Base-by-base conservation (phyloP, 352 stramenopile species). In the Pythium sp. region DNA sequence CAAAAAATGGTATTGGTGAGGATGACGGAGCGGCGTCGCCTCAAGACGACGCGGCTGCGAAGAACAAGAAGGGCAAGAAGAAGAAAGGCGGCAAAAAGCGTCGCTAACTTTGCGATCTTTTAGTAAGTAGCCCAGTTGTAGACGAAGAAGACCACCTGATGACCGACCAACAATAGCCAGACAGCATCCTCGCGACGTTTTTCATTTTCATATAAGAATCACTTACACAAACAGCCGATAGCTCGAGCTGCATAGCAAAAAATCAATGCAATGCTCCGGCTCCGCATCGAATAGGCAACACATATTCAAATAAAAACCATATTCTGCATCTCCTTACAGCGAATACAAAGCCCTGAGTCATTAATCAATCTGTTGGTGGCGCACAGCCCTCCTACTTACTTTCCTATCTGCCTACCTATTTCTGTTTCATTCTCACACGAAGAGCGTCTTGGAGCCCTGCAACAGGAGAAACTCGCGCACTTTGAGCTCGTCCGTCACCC, bases 381-480 rank as follows among this genome's bases (percentile, higher is more conserved):
- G 14, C 41, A 7, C 5, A 7, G 15, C 41, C 36, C 36, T 43
- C 36, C 36, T 43, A 6, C 41, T 7, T 47, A 2, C 15, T n/a
- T 47, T 8, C 41, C 41, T 47, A 20, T 5, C 41, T 47, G 18
- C 41, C 41, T 47, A n/a, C 15, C 41, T 47, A n/a, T 5, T 43
- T 43, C 6, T 47, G 41, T 20, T 58, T 68, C 63, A 69, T 76
- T 68, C 28, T 73, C 57, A 82, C 20, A 93, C 81, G 62, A 84
- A 93, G 53, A 91, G 84, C 38, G 81, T 78, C 64, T 79, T 75
- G 51, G 80, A 87, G 59, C 74, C 71, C 41, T 87, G 84, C 5
- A 93, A 72, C 28, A 84, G 74, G 24, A 93, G 68, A 57, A 93
- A 93, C n/a, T 85, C 68, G 14, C 80, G 80, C 57, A 91, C 81